These are phyloP conservation scores for Lotus japonicus DNA, from an alignment of 306 rosid genomes.

Conservation along the genomic window DNA sequence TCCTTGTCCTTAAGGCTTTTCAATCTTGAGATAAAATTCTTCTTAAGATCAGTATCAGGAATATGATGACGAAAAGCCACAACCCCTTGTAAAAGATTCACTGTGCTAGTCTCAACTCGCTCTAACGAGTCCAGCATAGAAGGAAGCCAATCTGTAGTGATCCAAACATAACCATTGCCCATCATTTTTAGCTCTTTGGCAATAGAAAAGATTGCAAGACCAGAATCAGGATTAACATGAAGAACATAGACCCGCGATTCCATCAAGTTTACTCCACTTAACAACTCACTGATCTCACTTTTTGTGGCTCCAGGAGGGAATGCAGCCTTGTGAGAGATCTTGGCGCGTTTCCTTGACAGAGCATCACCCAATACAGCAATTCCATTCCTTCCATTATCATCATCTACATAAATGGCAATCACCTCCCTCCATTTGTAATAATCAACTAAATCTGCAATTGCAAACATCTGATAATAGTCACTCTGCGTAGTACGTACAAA, in stretches of 20 bases:
- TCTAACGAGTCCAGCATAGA: constrained; percentile 52
- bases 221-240: constrained; percentile 83
- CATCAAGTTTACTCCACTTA: constrained; percentile 62
- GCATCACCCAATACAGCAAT: constrained; percentile 66
- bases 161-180: constrained; percentile 68
- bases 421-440: constrained; percentile 65
- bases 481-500: constrained; percentile 71
- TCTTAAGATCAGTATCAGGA: constrained; percentile 52
- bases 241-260: constrained; percentile 80
- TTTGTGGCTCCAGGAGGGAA: constrained; percentile 41
- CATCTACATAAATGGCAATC: constrained; percentile 74
- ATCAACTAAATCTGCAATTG: constrained; percentile 64
- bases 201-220: constrained; percentile 47
- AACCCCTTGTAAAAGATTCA: constrained; percentile 66
- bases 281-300: constrained; percentile 37
- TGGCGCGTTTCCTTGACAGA: constrained; percentile 58
- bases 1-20: constrained; percentile 32
- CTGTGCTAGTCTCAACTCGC: constrained; percentile 26
- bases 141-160: constrained; percentile 93
- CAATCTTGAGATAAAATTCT: constrained; percentile 37
- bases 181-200: constrained; percentile 66
- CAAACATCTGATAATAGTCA: constrained; percentile 70
- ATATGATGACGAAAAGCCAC: constrained; percentile 77
- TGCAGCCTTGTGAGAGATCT: constrained; percentile 75
- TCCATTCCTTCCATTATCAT: constrained; percentile 81